Evolutionary conservation across 345 rosid genomes (phyloP).

Genomic region (Aethionema arabicum): DNA sequence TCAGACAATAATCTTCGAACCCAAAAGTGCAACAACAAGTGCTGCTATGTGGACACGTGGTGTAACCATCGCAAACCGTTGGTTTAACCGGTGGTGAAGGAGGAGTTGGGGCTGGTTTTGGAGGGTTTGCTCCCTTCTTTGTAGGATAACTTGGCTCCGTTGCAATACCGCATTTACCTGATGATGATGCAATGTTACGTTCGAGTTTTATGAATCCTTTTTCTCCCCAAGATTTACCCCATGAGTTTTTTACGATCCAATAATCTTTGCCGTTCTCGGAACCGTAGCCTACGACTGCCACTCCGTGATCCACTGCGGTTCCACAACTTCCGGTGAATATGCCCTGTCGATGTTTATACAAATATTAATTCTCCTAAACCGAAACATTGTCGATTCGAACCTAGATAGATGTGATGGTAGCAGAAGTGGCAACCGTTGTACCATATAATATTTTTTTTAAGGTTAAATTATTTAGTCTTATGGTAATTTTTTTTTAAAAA

Average conservation of each 20-base stretch:
- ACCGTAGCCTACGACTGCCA: slow-evolving; percentile 60
- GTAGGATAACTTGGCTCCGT: slow-evolving; percentile 74
- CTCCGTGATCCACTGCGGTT: slow-evolving; percentile 62
- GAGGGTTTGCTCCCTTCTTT: slow-evolving; percentile 38
- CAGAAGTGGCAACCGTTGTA: too few relatives aligned
- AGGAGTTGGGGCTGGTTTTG: slow-evolving; percentile 21
- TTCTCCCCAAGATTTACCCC: slow-evolving; percentile 79
- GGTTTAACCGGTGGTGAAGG: slow-evolving; percentile 54
- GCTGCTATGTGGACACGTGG: slow-evolving; percentile 54
- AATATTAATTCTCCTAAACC: too few relatives aligned
- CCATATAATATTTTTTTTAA: too few relatives aligned
- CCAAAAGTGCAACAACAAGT: slow-evolving; percentile 68
- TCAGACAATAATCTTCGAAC: slow-evolving; percentile 44
- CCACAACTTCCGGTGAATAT: not conserved
- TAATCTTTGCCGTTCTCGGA: slow-evolving; percentile 58
- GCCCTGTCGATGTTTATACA: not conserved
- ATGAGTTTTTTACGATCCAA: slow-evolving; percentile 78
- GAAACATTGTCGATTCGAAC: too few relatives aligned
- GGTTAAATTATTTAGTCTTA: too few relatives aligned
- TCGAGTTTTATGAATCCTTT: slow-evolving; percentile 53
- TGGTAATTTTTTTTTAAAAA: too few relatives aligned
- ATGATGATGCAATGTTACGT: slow-evolving; percentile 40
- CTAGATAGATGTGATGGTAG: too few relatives aligned
- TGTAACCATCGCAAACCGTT: slow-evolving; percentile 62
- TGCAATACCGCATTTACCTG: slow-evolving; percentile 65